A percentile compares a stretch with the other conserved stretches of the same genome.
phyloP scores from a whole-genome alignment of 306 rosid genomes.

The Geum urbanum region DNA sequence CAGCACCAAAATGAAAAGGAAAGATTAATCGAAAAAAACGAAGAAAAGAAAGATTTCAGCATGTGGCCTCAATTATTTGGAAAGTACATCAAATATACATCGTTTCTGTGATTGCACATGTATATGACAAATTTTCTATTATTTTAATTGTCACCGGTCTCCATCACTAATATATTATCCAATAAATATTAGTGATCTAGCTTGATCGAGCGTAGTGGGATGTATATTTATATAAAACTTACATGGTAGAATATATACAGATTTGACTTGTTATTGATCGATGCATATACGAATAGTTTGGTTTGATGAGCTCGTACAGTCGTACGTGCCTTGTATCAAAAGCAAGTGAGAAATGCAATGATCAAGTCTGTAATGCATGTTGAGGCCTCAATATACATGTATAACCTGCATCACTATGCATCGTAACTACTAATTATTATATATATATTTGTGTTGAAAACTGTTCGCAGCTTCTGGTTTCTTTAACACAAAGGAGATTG shows the following conservation, averaged over 20 bases:
- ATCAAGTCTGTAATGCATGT: neutral
- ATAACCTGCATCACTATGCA: neutral
- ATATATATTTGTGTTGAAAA: neutral
- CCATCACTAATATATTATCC: neutral
- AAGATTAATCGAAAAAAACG: neutral
- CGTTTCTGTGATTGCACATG: neutral
- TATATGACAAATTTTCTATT: neutral
- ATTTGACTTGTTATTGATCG: neutral
- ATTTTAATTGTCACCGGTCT: neutral
- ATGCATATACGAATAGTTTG: neutral
- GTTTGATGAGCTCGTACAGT: neutral
- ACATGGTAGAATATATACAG: neutral
- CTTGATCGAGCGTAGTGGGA: neutral
- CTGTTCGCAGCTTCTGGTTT: constrained; percentile 10
- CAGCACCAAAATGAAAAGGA: neutral
- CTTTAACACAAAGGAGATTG: constrained; percentile 15
- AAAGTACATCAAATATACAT: too few relatives aligned
- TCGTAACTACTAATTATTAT: neutral
- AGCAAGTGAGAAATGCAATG: neutral
- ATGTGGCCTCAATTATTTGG: neutral
- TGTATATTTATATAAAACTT: neutral
- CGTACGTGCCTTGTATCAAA: neutral
- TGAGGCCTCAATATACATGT: neutral
- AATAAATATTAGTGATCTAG: neutral
- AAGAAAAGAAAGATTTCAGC: neutral